Evolutionary conservation across 2,329 filamentous ascomycete genomes (phyloP).

Genomic region (Sphaerulina vaccinii): DNA sequence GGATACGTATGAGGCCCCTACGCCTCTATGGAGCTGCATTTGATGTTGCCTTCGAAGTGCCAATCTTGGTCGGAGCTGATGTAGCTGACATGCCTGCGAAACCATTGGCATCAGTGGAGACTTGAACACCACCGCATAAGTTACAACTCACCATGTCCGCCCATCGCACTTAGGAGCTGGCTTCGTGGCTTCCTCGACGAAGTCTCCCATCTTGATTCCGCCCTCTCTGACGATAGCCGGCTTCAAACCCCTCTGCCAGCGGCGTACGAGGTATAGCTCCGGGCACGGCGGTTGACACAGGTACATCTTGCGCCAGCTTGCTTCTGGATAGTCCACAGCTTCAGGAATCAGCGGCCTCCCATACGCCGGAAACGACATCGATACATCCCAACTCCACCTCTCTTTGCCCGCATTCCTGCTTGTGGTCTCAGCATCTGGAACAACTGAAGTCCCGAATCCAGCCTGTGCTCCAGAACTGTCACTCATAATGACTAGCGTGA

Average conservation of each 20-base stretch:
- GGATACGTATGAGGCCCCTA: conserved; percentile 27
- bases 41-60: conserved; percentile 39
- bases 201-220: conserved; percentile 37
- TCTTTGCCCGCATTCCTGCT: conserved; percentile 21
- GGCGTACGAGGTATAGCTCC: conserved; percentile 33
- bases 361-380: conserved; percentile 34
- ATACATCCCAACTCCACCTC: conserved; percentile 38
- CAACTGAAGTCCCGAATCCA: neutral
- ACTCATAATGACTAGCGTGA: conserved; percentile 34
- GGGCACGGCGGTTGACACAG: conserved; percentile 37
- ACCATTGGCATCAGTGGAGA: neutral
- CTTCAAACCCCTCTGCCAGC: conserved; percentile 31
- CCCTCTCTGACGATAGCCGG: conserved; percentile 30
- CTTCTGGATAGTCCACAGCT: conserved; percentile 32
- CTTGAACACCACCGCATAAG: no score
- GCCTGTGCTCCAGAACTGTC: conserved; percentile 18
- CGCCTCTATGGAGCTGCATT: conserved; percentile 29
- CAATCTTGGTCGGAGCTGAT: conserved; percentile 37
- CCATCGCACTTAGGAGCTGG: conserved; percentile 21
- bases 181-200: conserved; percentile 31
- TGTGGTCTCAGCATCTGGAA: neutral
- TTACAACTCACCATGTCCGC: conserved; percentile 21
- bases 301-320: conserved; percentile 39
- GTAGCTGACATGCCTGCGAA: conserved; percentile 30
- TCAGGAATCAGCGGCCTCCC: conserved; percentile 18